A percentile compares a stretch with the other conserved stretches of the same genome.
Conservation (phyloP, 352 stramenopile genomes). For the Plasmopara muralis region DNA sequence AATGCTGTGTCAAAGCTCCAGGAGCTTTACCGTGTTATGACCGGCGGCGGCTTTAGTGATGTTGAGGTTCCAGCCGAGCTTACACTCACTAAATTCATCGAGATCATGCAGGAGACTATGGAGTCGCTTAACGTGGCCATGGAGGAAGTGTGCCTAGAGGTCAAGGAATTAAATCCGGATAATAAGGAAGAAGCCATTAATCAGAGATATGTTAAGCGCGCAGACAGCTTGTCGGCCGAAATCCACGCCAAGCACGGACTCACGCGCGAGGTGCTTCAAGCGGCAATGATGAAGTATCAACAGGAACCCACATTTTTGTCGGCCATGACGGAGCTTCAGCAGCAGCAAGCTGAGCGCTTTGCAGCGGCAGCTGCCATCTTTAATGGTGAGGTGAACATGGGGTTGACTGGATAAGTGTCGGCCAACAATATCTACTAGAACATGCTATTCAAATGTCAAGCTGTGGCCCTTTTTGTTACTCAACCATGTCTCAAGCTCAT, state of each 20-base stretch:
- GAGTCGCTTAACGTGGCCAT: constrained; percentile 86
- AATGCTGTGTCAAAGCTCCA: constrained; percentile 81
- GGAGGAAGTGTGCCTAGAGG: constrained; percentile 83
- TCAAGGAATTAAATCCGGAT: constrained; percentile 81
- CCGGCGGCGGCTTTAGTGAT: constrained; percentile 68
- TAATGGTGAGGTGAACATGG: constrained; percentile 88
- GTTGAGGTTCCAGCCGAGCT: constrained; percentile 78
- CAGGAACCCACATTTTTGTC: constrained; percentile 83
- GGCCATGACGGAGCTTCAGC: constrained; percentile 83
- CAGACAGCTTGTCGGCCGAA: constrained; percentile 73
- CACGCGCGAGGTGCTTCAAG: constrained; percentile 80
- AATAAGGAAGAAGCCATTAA: constrained; percentile 89
- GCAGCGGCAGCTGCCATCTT: constrained; percentile 77
- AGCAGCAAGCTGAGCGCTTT: constrained; percentile 82
- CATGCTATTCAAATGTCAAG: constrained; percentile 22
- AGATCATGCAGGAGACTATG: constrained; percentile 89
- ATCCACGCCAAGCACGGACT: constrained; percentile 86
- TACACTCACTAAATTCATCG: constrained; percentile 82
- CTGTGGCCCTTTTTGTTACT: constrained; percentile 10
- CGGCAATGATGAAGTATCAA: constrained; percentile 90
- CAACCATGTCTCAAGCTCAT: constrained; percentile 19
- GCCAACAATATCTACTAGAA: constrained; percentile 38
- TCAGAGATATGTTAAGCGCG: constrained; percentile 86
- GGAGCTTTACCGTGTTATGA: constrained; percentile 86
- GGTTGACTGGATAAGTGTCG: constrained; percentile 56